Evolutionary conservation across 164 flowering plant genomes (phyloP).

Genomic region (Vitis vinifera): DNA sequence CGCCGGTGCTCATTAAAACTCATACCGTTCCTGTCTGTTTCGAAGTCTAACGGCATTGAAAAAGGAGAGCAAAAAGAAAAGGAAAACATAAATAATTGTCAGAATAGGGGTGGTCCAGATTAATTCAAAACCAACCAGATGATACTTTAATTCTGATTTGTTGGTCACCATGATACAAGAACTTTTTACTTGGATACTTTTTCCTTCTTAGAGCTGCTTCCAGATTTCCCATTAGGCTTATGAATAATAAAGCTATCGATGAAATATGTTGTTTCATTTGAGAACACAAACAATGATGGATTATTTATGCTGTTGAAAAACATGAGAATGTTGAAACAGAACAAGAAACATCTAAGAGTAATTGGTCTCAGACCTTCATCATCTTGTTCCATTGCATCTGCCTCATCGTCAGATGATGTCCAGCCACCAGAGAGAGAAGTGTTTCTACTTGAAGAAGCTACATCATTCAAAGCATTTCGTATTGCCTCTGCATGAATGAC

Average conservation of each 20-base stretch:
- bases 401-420: constrained; percentile 96
- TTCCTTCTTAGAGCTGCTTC: neutral
- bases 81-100: neutral
- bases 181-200: too few species aligned
- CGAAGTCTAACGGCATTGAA: constrained; percentile 28
- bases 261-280: neutral
- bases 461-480: constrained; percentile 66
- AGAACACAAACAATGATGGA: too few species aligned
- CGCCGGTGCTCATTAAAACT: constrained; percentile 78
- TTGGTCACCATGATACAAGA: too few species aligned
- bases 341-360: too few species aligned
- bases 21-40: constrained; percentile 37
- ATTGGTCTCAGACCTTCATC: constrained; percentile 46
- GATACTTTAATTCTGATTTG: too few species aligned
- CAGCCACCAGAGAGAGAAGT: constrained; percentile 53
- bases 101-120: too few species aligned
- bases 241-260: neutral
- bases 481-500: constrained; percentile 74
- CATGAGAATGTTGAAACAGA: too few species aligned
- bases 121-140: too few species aligned
- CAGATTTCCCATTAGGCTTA: neutral
- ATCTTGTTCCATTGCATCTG: constrained; percentile 78
- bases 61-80: neutral
- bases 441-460: constrained; percentile 69
- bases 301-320: too few species aligned